These are phyloP conservation scores for Talinum fruticosum DNA, from an alignment of 148 eudicot genomes.

Conservation along the genomic window DNA sequence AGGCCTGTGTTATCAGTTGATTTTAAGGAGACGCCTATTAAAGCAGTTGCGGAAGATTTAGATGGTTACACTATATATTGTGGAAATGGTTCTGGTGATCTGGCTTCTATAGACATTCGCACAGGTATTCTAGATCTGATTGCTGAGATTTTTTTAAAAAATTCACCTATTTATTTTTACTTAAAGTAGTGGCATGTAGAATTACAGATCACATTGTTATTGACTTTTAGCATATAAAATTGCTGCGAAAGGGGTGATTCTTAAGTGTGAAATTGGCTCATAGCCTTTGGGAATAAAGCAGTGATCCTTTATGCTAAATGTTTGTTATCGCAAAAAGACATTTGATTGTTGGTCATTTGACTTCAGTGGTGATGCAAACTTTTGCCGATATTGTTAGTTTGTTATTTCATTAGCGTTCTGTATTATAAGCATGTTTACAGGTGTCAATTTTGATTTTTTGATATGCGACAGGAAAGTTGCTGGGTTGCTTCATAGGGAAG, in stretches of 20 bases:
- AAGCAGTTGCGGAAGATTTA: conserved; percentile 75
- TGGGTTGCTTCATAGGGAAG: conserved; percentile 88
- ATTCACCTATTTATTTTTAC: neutral
- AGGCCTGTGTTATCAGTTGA: conserved; percentile 85
- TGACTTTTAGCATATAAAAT: neutral
- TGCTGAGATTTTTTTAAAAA: too few species aligned
- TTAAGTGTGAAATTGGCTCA: neutral
- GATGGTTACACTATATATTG: conserved; percentile 77
- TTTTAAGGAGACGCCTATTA: conserved; percentile 80
- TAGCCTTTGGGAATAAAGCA: too few species aligned
- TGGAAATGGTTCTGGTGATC: conserved; percentile 93
- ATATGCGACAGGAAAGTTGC: conserved; percentile 57
- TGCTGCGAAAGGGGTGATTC: neutral
- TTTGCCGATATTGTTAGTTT: neutral
- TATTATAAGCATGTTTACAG: neutral
- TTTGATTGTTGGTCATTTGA: neutral
- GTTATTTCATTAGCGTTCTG: neutral
- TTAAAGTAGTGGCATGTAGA: neutral
- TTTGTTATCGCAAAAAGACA: too few species aligned
- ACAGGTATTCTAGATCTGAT: conserved; percentile 53
- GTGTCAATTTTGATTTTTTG: neutral
- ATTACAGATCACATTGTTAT: neutral
- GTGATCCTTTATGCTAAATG: neutral
- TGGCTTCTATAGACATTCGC: conserved; percentile 86
- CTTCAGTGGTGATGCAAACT: neutral